These are phyloP conservation scores for Pneumocystis wakefieldiae DNA, from an alignment of 1,139 yeast genomes.

Conservation along the genomic window DNA sequence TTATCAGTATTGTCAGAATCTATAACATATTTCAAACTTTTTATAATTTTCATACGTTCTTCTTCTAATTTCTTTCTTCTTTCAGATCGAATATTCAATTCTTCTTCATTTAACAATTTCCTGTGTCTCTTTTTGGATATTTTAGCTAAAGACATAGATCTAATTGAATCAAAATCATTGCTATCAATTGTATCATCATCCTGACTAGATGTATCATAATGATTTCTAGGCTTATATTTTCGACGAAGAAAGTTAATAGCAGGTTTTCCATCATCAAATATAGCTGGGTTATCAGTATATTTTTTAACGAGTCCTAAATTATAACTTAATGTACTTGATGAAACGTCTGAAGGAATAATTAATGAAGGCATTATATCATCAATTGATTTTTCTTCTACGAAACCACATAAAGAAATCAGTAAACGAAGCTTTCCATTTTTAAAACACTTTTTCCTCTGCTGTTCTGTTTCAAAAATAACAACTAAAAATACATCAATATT, in stretches of 20 bases:
- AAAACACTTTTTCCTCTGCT: constrained; percentile 6
- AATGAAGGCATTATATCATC: constrained; percentile 5
- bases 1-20: constrained; percentile 12
- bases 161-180: not conserved
- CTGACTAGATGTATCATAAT: not conserved
- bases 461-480: constrained; percentile 2
- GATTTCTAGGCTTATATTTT: constrained; percentile 3
- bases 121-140: not conserved
- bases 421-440: constrained; percentile 12
- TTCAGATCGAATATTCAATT: constrained; percentile 1
- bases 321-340: constrained; percentile 5
- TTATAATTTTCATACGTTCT: constrained; percentile 6
- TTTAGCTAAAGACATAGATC: not conserved
- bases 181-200: constrained; percentile 6
- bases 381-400: constrained; percentile 1
- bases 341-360: constrained; percentile 6
- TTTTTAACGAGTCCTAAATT: constrained; percentile 5
- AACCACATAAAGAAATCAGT: constrained; percentile 7
- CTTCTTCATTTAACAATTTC: constrained; percentile 5
- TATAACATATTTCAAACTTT: constrained; percentile 10
- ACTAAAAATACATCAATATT: not conserved
- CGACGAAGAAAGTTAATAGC: constrained; percentile 9
- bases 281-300: constrained; percentile 10
- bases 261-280: constrained; percentile 9
- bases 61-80: constrained; percentile 6